Evolutionary conservation across 768 basidiomycete genomes (phyloP).

Genomic region (Mycena alexandri): DNA sequence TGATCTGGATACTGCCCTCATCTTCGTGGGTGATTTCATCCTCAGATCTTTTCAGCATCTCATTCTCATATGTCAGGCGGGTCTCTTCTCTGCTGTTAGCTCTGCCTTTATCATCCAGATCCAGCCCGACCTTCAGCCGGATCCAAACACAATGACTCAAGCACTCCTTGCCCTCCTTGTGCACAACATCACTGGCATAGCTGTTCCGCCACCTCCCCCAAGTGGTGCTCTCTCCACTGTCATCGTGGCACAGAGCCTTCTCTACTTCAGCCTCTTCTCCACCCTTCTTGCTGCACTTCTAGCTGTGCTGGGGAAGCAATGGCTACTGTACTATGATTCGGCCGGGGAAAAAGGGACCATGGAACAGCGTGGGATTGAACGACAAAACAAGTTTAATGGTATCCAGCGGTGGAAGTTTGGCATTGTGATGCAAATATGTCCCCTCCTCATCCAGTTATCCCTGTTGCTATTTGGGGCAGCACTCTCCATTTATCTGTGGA

Average conservation of each 20-base stretch:
- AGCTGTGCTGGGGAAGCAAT: no score
- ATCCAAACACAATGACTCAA: background rate
- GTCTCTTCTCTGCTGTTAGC: conserved; percentile 11
- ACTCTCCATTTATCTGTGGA: conserved; percentile 4
- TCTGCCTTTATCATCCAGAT: no score
- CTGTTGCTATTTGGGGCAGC: background rate
- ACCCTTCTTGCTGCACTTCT: background rate
- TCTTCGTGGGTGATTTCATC: background rate
- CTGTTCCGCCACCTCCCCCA: background rate
- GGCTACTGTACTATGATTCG: no score
- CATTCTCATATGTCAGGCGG: background rate
- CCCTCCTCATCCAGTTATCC: background rate
- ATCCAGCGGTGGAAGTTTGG: conserved; percentile 2
- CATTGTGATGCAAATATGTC: conserved; percentile 2
- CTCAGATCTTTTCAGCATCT: no score
- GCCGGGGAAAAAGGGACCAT: background rate
- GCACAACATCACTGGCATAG: background rate
- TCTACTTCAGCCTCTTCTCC: conserved; percentile 11
- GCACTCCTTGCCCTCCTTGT: background rate
- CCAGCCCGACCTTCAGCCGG: no score
- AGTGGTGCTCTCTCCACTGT: background rate
- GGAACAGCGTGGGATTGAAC: conserved; percentile 5
- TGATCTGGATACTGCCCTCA: conserved; percentile 11
- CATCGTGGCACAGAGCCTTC: background rate
- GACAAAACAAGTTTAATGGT: conserved; percentile 4